phyloP scores from a whole-genome alignment of 2,329 filamentous ascomycete species.

The Colletotrichum kahawae region DNA sequence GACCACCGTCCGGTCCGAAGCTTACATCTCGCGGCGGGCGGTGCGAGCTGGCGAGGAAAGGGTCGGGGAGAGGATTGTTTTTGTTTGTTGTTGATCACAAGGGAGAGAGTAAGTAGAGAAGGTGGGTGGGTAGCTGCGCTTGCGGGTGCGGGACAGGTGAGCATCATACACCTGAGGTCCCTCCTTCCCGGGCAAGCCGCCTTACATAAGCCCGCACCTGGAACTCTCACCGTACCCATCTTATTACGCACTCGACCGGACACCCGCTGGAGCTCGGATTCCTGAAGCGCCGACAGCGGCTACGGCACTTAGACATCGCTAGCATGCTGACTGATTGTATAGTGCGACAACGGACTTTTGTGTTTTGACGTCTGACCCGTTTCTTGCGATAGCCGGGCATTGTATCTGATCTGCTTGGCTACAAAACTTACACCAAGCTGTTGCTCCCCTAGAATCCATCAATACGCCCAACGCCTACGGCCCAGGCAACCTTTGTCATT shows the following conservation, averaged over 20 bases:
- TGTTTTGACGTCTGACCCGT: background rate
- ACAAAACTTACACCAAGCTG: background rate
- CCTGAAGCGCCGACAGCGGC: background rate
- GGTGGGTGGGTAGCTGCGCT: background rate
- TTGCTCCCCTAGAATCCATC: background rate
- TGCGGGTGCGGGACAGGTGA: slow-evolving; percentile 12
- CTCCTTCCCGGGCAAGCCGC: background rate
- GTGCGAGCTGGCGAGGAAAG: background rate
- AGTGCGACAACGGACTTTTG: background rate
- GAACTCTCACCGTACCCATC: background rate
- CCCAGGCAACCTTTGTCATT: background rate
- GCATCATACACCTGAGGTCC: slow-evolving; percentile 16
- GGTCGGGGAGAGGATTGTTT: background rate
- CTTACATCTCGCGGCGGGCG: slow-evolving; percentile 15
- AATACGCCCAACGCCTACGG: slow-evolving; percentile 14
- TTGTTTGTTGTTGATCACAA: slow-evolving; percentile 21
- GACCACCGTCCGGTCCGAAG: slow-evolving; percentile 3
- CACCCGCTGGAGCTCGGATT: background rate
- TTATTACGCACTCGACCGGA: slow-evolving; percentile 7
- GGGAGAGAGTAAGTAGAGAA: background rate
- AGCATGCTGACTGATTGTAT: background rate
- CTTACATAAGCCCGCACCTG: slow-evolving; percentile 14
- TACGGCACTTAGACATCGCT: background rate
- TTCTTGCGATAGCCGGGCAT: background rate
- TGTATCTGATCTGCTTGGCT: background rate